A percentile compares a stretch with the other conserved stretches of the same genome.
Conservation (phyloP, 352 stramenopile genomes). For the Elongisporangium prolatum region DNA sequence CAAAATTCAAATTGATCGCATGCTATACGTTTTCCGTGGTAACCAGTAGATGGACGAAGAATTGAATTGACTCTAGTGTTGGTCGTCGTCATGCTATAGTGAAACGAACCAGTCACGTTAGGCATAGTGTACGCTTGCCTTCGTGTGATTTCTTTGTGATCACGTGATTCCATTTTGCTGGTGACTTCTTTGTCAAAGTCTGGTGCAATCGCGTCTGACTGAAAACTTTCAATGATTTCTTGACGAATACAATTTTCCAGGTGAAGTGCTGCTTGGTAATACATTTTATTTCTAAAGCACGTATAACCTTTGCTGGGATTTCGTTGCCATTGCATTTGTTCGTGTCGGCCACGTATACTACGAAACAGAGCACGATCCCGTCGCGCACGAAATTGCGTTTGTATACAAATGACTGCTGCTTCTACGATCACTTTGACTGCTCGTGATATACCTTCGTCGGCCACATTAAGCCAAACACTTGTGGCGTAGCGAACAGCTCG, state of each 20-base stretch:
- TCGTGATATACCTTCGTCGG: slow-evolving; percentile 13
- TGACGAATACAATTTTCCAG: slow-evolving; percentile 46
- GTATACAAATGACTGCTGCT: slow-evolving; percentile 25
- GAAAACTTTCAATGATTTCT: slow-evolving; percentile 19
- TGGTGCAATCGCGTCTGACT: background rate
- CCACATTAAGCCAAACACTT: slow-evolving; percentile 11
- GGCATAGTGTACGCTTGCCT: background rate
- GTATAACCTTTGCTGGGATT: slow-evolving; percentile 48
- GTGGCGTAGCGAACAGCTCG: slow-evolving; percentile 16
- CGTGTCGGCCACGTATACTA: slow-evolving; percentile 16
- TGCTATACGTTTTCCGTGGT: background rate
- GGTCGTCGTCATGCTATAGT: slow-evolving; percentile 33
- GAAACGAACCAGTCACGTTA: slow-evolving; percentile 22
- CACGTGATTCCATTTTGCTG: background rate
- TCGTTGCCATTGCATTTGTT: slow-evolving; percentile 39
- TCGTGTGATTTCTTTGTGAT: background rate
- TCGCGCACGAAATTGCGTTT: slow-evolving; percentile 42
- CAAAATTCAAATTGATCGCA: slow-evolving; percentile 42
- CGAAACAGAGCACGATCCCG: slow-evolving; percentile 27
- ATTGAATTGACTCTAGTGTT: slow-evolving; percentile 26
- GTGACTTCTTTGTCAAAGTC: background rate
- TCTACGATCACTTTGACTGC: slow-evolving; percentile 17
- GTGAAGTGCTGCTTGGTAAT: slow-evolving; percentile 37
- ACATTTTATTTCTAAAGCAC: slow-evolving; percentile 28
- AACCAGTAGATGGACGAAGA: slow-evolving; percentile 6